These are phyloP conservation scores for Pleurotus eryngii DNA, from an alignment of 768 basidiomycete genomes.

Conservation along the genomic window DNA sequence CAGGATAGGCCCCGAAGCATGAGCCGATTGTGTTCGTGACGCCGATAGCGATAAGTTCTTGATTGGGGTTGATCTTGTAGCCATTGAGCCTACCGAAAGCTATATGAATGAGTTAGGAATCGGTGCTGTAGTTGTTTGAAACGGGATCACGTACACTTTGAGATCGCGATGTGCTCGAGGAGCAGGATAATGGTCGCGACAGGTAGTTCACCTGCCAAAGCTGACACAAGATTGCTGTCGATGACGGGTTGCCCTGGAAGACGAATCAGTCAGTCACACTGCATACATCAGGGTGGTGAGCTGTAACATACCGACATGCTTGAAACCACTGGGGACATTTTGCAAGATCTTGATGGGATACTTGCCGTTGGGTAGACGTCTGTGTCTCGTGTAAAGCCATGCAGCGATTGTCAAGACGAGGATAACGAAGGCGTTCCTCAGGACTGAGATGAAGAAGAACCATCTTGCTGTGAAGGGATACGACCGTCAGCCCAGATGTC, in stretches of 20 bases:
- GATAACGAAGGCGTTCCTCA: constrained; percentile 86
- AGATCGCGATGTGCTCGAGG: constrained; percentile 94
- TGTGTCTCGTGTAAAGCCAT: constrained; percentile 78
- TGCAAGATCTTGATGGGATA: constrained; percentile 84
- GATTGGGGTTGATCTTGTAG: constrained; percentile 92
- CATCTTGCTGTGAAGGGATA: constrained; percentile 42
- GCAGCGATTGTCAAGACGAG: constrained; percentile 83
- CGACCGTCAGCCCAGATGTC: too few relatives aligned
- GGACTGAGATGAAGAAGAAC: constrained; percentile 76
- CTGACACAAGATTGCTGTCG: constrained; percentile 48
- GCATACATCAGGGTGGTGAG: not conserved
- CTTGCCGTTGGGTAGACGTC: constrained; percentile 51
- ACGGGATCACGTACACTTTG: constrained; percentile 65
- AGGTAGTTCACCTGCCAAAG: constrained; percentile 73
- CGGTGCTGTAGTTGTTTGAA: not conserved
- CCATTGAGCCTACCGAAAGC: constrained; percentile 93
- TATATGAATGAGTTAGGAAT: constrained; percentile 21
- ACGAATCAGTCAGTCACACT: not conserved
- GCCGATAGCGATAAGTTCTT: constrained; percentile 97
- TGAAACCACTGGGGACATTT: constrained; percentile 82
- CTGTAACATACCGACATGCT: constrained; percentile 38
- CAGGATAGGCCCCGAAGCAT: constrained; percentile 89
- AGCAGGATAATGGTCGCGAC: constrained; percentile 87
- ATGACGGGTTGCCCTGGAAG: constrained; percentile 28
- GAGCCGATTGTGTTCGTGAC: constrained; percentile 92